Base-by-base conservation (phyloP, 257 asterid species). In the Solanum pennellii region DNA sequence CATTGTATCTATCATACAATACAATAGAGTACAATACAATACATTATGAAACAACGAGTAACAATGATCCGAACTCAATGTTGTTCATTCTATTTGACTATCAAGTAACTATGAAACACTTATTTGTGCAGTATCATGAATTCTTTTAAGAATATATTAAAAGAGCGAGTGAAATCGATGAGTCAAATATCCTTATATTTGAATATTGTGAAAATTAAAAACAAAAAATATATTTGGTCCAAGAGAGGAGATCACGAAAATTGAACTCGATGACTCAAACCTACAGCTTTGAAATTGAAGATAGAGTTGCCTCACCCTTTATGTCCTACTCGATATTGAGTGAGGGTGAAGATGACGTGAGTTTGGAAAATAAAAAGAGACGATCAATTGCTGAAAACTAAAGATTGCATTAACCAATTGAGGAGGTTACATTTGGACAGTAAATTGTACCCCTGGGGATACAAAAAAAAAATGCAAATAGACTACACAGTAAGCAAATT, bases 281-380 rank as follows among this genome's bases (percentile, higher is more conserved):
- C 3, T 27, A 9, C 68, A 21, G 0, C 13, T 0, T 60, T 21
- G 13, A 27, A 60, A 60, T 60, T 60, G 7, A 21, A 60, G 68
- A 21, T 21, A 27, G 68, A 60, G 6, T 21, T 23, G 69, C 71
- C 69, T n/a, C 65, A 56, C 65, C 1, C 4, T 56, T 3, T 52
- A 52, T 56, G n/a, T 1, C 65, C 71, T 56, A 6, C 25, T 56
- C 12, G 12, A 20, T 56, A 56, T 18, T 7, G 65, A 56, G 11
- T 0, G 65, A 18, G 65, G n/a, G 2, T 7, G n/a, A 56, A 56
- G n/a, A 56, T 56, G 5, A 56, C 0, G 11, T 56, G 5, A 0
- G n/a, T 56, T 56, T 7, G 65, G 4, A 16, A 6, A 18, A 16
- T 56, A 20, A 56, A 18, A 18, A 56, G 65, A 56, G 65, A 56